Base-by-base conservation (phyloP, 371 early-diverging fungal species). In the Coemansia sp. region DNA sequence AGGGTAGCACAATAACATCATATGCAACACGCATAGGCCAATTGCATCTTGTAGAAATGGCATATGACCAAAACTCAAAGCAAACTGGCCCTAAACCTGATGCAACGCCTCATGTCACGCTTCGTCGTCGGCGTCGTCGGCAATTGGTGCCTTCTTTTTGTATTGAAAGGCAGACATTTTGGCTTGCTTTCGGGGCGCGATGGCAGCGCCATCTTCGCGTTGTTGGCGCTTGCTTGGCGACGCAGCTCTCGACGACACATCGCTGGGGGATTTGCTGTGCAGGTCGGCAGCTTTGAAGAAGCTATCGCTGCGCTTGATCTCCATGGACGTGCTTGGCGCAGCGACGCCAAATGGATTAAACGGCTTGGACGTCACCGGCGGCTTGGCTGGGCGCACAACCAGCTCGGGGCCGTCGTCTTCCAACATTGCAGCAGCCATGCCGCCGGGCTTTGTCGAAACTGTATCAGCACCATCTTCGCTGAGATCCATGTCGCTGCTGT, bases 181-280 rank as follows among this genome's bases (percentile, higher is more conserved):
- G 69, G 58, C 80, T 68, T 53, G 82, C 72, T 37, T 80, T 63
- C 37, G 77, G 67, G 67, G 81, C 50, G 26, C 80, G 51, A 26
- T 69, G 63, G 7, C 51, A 63, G 39, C 72, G 60, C 53, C 67
- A 65, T 13, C 68, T 61, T 6, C 26, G 63, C 45, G 26, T 55
- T 16, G 52, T 64, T 61, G 69, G 57, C 73, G 69, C 63, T 69
- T 72, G n/a, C 34, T 31, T 1, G 47, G 27, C 16, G 56, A 58
- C 31, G 37, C 59, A 24, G 45, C 53, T 29, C 11, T 27, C 8
- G 61, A 29, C 14, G 69, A 63, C 16, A n/a, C 45, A n/a, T 56
- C 53, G 54, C 53, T 67, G 11, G 56, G 66, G 2, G 37, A 51
- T n/a, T 54, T 18, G 59, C 54, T 62, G 40, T 65, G 73, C 18